These are phyloP conservation scores for Fusarium dimerum DNA, from an alignment of 2,329 filamentous ascomycete species.

Conservation along the genomic window DNA sequence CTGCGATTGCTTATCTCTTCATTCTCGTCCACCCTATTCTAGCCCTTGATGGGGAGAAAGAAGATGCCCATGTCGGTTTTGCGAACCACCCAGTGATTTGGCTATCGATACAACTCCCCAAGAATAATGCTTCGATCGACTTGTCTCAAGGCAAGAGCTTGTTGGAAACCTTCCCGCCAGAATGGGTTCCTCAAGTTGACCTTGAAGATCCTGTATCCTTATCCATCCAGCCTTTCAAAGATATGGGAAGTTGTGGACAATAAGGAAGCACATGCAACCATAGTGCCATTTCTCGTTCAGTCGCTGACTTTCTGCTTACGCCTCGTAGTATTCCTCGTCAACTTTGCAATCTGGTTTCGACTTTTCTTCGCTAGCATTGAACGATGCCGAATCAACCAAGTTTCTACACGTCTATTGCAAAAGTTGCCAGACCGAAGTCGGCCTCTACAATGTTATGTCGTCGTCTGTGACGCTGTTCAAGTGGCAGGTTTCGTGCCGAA, in stretches of 20 bases:
- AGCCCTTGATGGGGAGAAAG: constrained; percentile 46
- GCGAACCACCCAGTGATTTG: constrained; percentile 52
- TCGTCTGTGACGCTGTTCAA: constrained; percentile 56
- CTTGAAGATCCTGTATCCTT: constrained; percentile 36
- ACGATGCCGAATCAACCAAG: constrained; percentile 23
- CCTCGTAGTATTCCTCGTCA: constrained; percentile 41
- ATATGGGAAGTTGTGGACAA: constrained; percentile 51
- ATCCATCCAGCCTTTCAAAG: constrained; percentile 52
- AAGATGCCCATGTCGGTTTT: constrained; percentile 60
- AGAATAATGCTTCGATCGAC: constrained; percentile 46
- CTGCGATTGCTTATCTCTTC: constrained; percentile 13
- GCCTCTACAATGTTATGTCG: constrained; percentile 47
- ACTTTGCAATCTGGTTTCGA: constrained; percentile 32
- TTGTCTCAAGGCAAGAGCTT: constrained; percentile 20
- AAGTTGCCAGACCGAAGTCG: constrained; percentile 47
- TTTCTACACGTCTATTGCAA: constrained; percentile 47
- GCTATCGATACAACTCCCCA: constrained; percentile 71
- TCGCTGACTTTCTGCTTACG: constrained; percentile 24
- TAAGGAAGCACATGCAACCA: constrained; percentile 42
- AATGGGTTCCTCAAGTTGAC: constrained; percentile 42
- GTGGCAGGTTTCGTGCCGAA: constrained; percentile 53
- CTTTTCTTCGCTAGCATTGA: constrained; percentile 31
- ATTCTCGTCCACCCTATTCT: not conserved
- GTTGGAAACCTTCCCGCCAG: constrained; percentile 39
- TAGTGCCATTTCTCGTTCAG: constrained; percentile 3